These are phyloP conservation scores for Rubia balearica DNA, from an alignment of 305 asterid genomes.

Conservation along the genomic window DNA sequence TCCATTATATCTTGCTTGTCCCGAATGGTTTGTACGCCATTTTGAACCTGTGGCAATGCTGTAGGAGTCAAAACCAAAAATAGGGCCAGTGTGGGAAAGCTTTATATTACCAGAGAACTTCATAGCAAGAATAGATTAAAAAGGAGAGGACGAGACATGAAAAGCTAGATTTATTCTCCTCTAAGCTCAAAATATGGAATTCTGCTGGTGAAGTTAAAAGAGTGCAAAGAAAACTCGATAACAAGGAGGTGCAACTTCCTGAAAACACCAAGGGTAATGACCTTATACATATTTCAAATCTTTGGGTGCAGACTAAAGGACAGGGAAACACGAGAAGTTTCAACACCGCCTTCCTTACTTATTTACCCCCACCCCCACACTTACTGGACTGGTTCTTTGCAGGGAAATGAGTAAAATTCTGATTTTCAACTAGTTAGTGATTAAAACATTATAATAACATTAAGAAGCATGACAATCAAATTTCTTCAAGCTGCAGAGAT, in stretches of 20 bases:
- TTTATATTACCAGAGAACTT: neutral
- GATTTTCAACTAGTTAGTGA: neutral
- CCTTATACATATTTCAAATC: neutral
- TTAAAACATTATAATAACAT: neutral
- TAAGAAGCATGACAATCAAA: neutral
- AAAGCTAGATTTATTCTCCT: neutral
- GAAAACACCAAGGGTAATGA: neutral
- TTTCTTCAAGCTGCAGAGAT: neutral
- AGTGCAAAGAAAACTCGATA: neutral
- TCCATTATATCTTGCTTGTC: slow-evolving; percentile 79
- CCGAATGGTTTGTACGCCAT: slow-evolving; percentile 49
- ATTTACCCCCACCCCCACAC: neutral
- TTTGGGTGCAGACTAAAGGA: neutral
- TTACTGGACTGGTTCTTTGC: neutral
- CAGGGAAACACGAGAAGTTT: neutral
- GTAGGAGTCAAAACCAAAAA: neutral
- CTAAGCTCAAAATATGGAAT: neutral
- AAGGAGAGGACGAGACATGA: neutral
- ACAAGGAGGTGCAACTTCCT: neutral
- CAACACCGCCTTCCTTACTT: neutral
- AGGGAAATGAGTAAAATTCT: neutral
- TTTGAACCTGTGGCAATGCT: slow-evolving; percentile 56
- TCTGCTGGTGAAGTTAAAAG: neutral
- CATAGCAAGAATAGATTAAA: neutral
- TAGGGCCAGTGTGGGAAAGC: neutral